phyloP scores from a whole-genome alignment of 1,284 basidiomycete genomes.

The Ganoderma meredithae region DNA sequence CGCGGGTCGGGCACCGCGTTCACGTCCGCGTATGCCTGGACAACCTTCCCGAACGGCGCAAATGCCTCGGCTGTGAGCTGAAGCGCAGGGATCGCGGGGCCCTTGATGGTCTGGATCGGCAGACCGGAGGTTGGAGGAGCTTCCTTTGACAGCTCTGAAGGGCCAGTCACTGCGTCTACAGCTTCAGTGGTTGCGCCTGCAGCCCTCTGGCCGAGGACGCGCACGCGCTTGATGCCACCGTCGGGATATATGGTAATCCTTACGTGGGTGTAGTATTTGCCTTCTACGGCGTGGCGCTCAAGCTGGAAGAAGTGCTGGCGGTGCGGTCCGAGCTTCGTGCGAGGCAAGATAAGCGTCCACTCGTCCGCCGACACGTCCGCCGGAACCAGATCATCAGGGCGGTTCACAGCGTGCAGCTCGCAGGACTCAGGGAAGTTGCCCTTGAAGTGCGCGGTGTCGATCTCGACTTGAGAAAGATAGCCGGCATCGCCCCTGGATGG shows the following conservation, averaged over 20 bases:
- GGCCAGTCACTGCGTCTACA: no score
- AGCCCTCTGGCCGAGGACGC: conserved; percentile 74
- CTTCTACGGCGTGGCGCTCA: conserved; percentile 57
- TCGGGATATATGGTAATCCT: conserved; percentile 93
- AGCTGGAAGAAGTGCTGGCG: conserved; percentile 90
- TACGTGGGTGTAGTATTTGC: conserved; percentile 80
- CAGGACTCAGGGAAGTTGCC: conserved; percentile 96
- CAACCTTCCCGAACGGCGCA: conserved; percentile 83
- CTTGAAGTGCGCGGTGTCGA: conserved; percentile 96
- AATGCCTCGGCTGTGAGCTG: conserved; percentile 87
- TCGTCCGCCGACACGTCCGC: conserved; percentile 49
- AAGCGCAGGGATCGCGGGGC: conserved; percentile 65
- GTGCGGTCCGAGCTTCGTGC: conserved; percentile 88
- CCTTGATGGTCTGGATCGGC: conserved; percentile 18
- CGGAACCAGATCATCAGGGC: conserved; percentile 49
- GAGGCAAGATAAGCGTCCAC: conserved; percentile 82
- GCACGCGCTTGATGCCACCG: conserved; percentile 93
- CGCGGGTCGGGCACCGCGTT: conserved; percentile 63
- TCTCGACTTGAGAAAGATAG: conserved; percentile 79
- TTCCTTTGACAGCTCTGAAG: conserved; percentile 9
- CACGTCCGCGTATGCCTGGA: conserved; percentile 82
- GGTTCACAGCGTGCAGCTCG: conserved; percentile 76
- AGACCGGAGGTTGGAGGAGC: neutral
- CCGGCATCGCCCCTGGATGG: conserved; percentile 51
- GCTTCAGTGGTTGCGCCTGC: conserved; percentile 15